Evolutionary conservation across 257 asterid species (phyloP), one percentile per base, ranked within the genome.

Genomic region (Marsdenia floribunda): DNA sequence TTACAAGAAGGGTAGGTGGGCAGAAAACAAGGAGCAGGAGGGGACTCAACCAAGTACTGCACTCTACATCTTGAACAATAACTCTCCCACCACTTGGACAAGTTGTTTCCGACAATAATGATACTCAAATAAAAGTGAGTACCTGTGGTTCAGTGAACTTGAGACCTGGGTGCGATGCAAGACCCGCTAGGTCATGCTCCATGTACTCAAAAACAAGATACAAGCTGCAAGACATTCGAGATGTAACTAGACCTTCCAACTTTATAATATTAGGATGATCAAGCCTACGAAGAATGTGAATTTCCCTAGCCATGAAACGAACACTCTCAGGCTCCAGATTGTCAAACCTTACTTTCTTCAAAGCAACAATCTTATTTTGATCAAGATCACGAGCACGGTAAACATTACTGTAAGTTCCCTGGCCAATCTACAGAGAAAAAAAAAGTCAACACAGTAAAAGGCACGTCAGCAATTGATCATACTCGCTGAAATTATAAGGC

Each of bases 121-220:
- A 29, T 58, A 21, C 61, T 24, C 21, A 47, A 50, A 33, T 35
- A 38, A 21, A 8, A 40, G 47, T 65, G 74, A 70, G 63, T 86
- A 91, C 98, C 97, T 93, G 98, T 18, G 97, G 80, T 86, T 93
- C 98, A 1, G 96, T 85, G 84, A 91, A 93, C 84, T 84, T 93
- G 75, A 91, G 86, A 52, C 88, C 92, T 58, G 97, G 96, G 77
- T 87, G 96, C 78, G 95, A 93, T 24, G 97, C 88, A 65, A 93
- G 93, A 73, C 98, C 98, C 2, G 96, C 95, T 81, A 93, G 80
- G 83, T 93, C 98, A 84, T 93, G 98, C 87, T 93, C 98, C 98
- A 93, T 93, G 83, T 93, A 93, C 85, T 93, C 98, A 42, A 93
- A 89, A 55, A 93, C 96, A 69, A 93, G 96, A 83, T 93, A 93